A percentile compares a stretch with the other conserved stretches of the same genome.
Conservation (phyloP, 805 yeast genomes). For the Myxozyma neotropica region DNA sequence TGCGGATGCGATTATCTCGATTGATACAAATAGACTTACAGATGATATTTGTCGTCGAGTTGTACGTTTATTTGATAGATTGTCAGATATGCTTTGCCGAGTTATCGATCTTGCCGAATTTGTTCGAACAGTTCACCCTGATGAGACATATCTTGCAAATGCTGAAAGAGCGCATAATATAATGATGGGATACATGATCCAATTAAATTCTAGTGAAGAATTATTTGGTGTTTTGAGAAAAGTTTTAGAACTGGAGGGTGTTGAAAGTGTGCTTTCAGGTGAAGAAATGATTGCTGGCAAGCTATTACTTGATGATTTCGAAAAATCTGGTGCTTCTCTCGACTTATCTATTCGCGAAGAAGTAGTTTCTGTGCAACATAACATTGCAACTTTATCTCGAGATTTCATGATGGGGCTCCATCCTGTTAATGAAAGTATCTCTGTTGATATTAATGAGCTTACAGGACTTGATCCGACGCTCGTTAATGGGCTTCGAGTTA, state of each 20-base stretch:
- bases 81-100: slow-evolving; percentile 86
- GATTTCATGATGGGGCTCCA: slow-evolving; percentile 59
- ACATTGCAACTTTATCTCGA: slow-evolving; percentile 80
- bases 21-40: slow-evolving; percentile 44
- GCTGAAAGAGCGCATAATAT: slow-evolving; percentile 87
- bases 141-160: slow-evolving; percentile 64
- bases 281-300: slow-evolving; percentile 87
- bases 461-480: slow-evolving; percentile 37
- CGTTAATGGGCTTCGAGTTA: slow-evolving; percentile 19
- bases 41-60: slow-evolving; percentile 50
- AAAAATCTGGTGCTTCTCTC: slow-evolving; percentile 86
- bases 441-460: slow-evolving; percentile 40
- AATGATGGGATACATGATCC: slow-evolving; percentile 92
- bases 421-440: slow-evolving; percentile 41
- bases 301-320: slow-evolving; percentile 79
- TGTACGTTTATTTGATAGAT: slow-evolving; percentile 71
- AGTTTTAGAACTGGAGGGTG: slow-evolving; percentile 52
- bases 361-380: slow-evolving; percentile 77
- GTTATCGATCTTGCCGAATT: slow-evolving; percentile 94
- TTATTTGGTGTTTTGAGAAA: slow-evolving; percentile 61
- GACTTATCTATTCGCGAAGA: slow-evolving; percentile 60
- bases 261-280: slow-evolving; percentile 49
- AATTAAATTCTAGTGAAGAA: slow-evolving; percentile 78
- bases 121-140: slow-evolving; percentile 80
- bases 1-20: slow-evolving; percentile 55